Base-by-base conservation (phyloP, 139 green algal species). In the Coelastrella sp. region DNA sequence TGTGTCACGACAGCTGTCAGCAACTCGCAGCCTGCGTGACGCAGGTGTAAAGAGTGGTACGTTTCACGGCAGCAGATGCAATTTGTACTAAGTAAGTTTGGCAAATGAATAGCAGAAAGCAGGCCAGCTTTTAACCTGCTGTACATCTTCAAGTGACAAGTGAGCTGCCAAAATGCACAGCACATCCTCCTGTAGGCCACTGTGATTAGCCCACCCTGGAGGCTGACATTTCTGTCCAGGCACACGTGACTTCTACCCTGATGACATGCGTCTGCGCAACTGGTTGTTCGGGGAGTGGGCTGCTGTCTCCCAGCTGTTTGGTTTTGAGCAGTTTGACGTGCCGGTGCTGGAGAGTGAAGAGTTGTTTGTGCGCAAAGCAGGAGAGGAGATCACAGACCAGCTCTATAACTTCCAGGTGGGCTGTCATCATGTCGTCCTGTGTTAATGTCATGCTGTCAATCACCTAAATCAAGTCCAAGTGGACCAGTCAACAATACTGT, bases 331-430 rank as follows among this genome's bases (percentile, higher is more conserved):
- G 91, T 96, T 98, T 78, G 98, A 99, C 87, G 96, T 95, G 61
- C 98, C 98, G 15, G 98, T 99, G 84, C 92, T 99, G 72, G 98
- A 99, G 90, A 97, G 93, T 7, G 98, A 99, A 93, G 97, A 98
- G 92, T 96, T 99, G 7, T 99, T 98, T 90, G 94, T 97, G 57
- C 94, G 98, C 24, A 99, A 99, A 84, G 98, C 98, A 10, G 98
- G 98, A 12, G 98, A 99, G 92, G 98, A 99, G 90, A 99, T 99
- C 93, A 98, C 96, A 0, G 93, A 97, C 17, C 98, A 99, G 94
- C 96, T 99, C 35, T 99, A 99, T 93, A 98, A 98, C 93, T 99
- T 99, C 92, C 95, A 98, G 94, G 95, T 95, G 57, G 0, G 89
- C 58, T 63, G n/a, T 4, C 49, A 35, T 12, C 11, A 70, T 12